Evolutionary conservation across 2,329 filamentous ascomycete species (phyloP).

Genomic region (Rutstroemia sp.): DNA sequence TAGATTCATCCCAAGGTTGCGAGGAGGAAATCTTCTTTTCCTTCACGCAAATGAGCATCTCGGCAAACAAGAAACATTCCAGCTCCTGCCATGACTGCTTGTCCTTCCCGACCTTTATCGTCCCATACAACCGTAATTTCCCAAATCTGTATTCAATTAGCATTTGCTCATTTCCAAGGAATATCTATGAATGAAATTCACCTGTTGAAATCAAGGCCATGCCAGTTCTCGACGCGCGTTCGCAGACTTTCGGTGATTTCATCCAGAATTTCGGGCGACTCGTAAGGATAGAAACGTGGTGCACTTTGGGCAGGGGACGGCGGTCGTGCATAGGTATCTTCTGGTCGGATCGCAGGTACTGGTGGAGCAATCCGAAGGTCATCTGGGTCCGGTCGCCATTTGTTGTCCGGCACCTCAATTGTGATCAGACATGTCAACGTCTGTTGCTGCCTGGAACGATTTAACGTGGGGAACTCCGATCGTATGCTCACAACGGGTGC

Average conservation of each 20-base stretch:
- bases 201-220: conserved; percentile 85
- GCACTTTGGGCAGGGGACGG: conserved; percentile 47
- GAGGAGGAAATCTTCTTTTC: conserved; percentile 68
- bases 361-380: conserved; percentile 56
- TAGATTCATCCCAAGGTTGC: conserved; percentile 60
- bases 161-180: not conserved
- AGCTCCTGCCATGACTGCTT: conserved; percentile 95
- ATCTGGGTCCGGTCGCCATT: conserved; percentile 81
- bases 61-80: conserved; percentile 92
- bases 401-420: conserved; percentile 85
- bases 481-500: conserved; percentile 87
- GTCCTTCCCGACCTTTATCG: conserved; percentile 90
- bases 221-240: conserved; percentile 94
- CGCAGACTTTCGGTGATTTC: conserved; percentile 81
- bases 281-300: conserved; percentile 61
- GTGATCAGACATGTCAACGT: conserved; percentile 90
- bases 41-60: conserved; percentile 99
- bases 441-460: conserved; percentile 85
- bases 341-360: conserved; percentile 36
- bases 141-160: conserved; percentile 60
- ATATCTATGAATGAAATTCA: conserved; percentile 28
- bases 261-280: conserved; percentile 68
- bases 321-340: conserved; percentile 48
- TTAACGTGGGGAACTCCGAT: conserved; percentile 94
- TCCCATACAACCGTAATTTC: conserved; percentile 82